Percentiles rank a stretch among this genome's conserved stretches.
These are phyloP conservation scores for Panicum hallii DNA, from an alignment of 202 grass and related monocot genomes.

Conservation along the genomic window DNA sequence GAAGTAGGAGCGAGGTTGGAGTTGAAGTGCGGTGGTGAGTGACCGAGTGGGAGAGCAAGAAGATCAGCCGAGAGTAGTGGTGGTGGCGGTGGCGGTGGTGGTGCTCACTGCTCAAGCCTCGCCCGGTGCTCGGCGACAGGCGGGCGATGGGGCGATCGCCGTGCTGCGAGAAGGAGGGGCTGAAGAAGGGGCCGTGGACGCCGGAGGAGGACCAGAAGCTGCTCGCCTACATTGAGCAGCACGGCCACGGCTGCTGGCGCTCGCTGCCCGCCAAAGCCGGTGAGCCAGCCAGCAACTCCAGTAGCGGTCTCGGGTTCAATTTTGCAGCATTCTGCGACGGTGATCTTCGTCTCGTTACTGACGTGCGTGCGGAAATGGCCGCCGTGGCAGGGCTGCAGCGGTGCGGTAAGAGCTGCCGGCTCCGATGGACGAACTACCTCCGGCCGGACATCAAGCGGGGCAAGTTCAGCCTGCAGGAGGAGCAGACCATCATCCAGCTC, in stretches of 20 bases:
- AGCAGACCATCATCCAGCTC: conserved; percentile 92
- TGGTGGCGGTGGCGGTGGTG: no score
- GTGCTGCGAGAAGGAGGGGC: conserved; percentile 76
- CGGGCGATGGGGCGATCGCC: conserved; percentile 67
- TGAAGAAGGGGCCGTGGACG: conserved; percentile 68
- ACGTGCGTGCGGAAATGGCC: background rate
- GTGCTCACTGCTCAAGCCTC: background rate
- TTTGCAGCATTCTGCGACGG: background rate
- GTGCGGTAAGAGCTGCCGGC: conserved; percentile 93
- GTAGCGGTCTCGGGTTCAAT: background rate
- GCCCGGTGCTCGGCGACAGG: background rate
- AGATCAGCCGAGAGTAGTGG: background rate
- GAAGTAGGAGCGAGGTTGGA: background rate
- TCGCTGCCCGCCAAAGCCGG: conserved; percentile 68
- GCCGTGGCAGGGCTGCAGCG: conserved; percentile 64
- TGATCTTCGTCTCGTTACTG: background rate
- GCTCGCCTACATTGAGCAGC: conserved; percentile 78
- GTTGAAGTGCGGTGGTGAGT: background rate
- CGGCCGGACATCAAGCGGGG: conserved; percentile 90
- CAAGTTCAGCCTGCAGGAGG: conserved; percentile 78
- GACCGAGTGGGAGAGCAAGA: background rate
- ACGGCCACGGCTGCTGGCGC: conserved; percentile 84
- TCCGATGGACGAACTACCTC: conserved; percentile 90
- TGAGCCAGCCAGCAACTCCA: conserved; percentile 10
- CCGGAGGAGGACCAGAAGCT: conserved; percentile 78